Evolutionary conservation across 2,329 filamentous ascomycete species (phyloP).

Genomic region (Aspergillus ustus): DNA sequence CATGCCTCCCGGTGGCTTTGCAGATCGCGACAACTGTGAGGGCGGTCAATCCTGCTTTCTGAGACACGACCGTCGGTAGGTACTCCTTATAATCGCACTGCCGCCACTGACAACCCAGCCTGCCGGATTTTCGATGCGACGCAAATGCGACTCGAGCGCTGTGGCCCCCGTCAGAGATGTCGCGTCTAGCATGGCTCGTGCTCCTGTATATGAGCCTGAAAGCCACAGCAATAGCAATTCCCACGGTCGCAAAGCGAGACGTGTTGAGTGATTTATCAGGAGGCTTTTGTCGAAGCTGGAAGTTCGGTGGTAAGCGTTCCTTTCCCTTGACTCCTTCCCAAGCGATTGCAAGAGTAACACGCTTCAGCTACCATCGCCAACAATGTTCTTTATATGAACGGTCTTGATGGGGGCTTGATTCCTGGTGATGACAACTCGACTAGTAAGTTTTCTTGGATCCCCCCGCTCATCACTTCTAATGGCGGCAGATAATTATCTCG

Average conservation of each 20-base stretch:
- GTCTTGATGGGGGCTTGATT: slow-evolving; percentile 20
- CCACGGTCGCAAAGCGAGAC: background rate
- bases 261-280: slow-evolving; percentile 13
- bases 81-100: no score
- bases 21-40: no score
- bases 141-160: background rate
- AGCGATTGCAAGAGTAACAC: background rate
- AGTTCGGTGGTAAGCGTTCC: slow-evolving; percentile 19
- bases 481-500: slow-evolving; percentile 20
- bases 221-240: background rate
- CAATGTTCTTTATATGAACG: slow-evolving; percentile 20
- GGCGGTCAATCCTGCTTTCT: no score
- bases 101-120: background rate
- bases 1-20: no score
- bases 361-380: slow-evolving; percentile 21
- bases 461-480: background rate
- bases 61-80: no score
- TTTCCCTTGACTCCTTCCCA: background rate
- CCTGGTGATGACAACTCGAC: slow-evolving; percentile 16
- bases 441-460: slow-evolving; percentile 6
- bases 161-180: background rate
- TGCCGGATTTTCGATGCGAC: background rate
- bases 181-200: background rate
- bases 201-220: background rate
- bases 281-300: slow-evolving; percentile 24